Evolutionary conservation across 345 rosid genomes (phyloP).

Genomic region (Populus pruinosa): DNA sequence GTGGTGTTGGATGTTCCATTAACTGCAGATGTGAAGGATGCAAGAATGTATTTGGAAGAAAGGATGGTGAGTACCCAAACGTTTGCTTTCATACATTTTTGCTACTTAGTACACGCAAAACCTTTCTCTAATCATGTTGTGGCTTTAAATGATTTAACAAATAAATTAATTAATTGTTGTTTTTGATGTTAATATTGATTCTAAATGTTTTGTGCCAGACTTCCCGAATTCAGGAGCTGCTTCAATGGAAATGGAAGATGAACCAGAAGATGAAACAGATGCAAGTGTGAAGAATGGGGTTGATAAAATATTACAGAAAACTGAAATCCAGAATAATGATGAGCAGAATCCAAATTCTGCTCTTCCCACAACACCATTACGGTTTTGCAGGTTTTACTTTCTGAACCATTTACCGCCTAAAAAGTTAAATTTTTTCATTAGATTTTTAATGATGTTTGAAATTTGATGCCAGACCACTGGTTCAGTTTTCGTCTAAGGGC

Average conservation of each 20-base stretch:
- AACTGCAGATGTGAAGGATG: constrained; percentile 98
- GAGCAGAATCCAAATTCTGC: constrained; percentile 57
- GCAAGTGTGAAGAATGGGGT: constrained; percentile 35
- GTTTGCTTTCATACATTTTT: background rate
- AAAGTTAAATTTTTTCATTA: background rate
- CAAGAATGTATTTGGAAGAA: constrained; percentile 86
- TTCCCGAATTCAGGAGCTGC: constrained; percentile 48
- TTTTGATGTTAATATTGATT: background rate
- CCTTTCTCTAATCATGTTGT: background rate
- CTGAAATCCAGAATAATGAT: constrained; percentile 43
- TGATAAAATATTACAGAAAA: constrained; percentile 35
- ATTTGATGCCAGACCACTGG: constrained; percentile 46
- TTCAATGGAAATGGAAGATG: constrained; percentile 46
- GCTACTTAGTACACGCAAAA: background rate
- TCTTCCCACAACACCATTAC: constrained; percentile 67
- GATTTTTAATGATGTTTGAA: constrained; percentile 7
- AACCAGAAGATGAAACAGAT: constrained; percentile 55
- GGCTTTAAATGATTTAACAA: background rate
- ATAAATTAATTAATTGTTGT: background rate
- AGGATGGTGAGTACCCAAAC: constrained; percentile 60
- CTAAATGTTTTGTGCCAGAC: background rate
- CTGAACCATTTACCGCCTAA: background rate
- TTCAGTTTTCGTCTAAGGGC: constrained; percentile 62
- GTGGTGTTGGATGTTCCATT: constrained; percentile 96
- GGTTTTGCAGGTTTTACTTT: constrained; percentile 56